Evolutionary conservation across 371 early-diverging fungal species (phyloP).

Genomic region (Mortierella sp.): DNA sequence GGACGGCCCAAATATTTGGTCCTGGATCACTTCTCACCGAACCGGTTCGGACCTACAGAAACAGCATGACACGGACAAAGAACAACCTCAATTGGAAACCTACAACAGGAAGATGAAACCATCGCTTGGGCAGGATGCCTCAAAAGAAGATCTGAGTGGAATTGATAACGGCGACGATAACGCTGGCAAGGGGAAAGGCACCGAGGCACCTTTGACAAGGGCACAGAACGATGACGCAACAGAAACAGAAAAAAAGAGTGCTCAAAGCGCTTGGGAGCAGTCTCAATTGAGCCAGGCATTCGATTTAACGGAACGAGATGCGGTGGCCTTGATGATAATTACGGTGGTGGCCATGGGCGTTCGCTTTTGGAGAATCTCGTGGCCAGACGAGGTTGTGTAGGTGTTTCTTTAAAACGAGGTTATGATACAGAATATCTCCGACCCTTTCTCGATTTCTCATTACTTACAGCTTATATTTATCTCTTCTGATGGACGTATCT

Average conservation of each 20-base stretch:
- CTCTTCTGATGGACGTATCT: neutral
- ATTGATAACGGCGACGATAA: neutral
- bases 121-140: neutral
- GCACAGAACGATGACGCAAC: neutral
- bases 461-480: neutral
- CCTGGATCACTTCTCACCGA: neutral
- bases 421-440: too few relatives aligned
- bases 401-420: too few relatives aligned
- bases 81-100: neutral
- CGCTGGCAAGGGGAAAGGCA: neutral
- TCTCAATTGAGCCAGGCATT: neutral
- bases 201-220: neutral
- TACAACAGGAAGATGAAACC: neutral
- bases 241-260: constrained; percentile 10
- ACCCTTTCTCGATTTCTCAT: too few relatives aligned
- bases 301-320: constrained; percentile 4
- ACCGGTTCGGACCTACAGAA: neutral
- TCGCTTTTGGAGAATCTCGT: constrained; percentile 31
- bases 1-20: neutral
- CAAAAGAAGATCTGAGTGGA: constrained; percentile 1
- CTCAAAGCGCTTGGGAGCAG: constrained; percentile 1
- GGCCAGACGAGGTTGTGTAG: constrained; percentile 30
- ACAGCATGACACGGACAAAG: neutral
- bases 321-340: constrained; percentile 2
- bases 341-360: constrained; percentile 17